Evolutionary conservation across 306 rosid species (phyloP), one percentile per base, ranked within the genome.

Genomic region (Casuarina equisetifolia): DNA sequence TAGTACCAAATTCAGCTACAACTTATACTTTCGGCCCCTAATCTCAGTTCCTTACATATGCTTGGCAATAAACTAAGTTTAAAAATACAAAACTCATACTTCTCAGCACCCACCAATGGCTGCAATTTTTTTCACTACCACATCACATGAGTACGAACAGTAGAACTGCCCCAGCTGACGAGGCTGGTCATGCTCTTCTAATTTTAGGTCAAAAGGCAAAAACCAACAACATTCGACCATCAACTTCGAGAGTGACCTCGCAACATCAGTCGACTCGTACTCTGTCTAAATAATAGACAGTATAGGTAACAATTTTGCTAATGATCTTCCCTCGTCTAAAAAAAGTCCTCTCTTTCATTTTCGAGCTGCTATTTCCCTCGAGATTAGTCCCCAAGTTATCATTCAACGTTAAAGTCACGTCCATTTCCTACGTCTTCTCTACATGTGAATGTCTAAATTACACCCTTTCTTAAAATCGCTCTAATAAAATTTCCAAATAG

Each of bases 311-410:
- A 69, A 46, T 50, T 15, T 20, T 55, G 20, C 50, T 76, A 19
- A 66, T 68, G 3, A 10, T 58, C 45, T 43, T 57, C 64, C 50
- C 52, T 62, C 57, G 45, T 84, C 11, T 62, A 15, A 62, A 62
- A 36, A 36, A 32, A 20, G 9, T 75, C 70, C 38, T 54, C 66
- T 53, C 66, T 49, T 52, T 42, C 38, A 51, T 69, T 42, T 67
- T 40, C 64, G 61, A 12, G 42, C 19, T 68, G 79, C 53, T 70
- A 55, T 51, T 36, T 70, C 74, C 70, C 84, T 81, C 44, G 72
- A 74, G 73, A 59, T 80, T 20, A 80, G 83, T 79, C 58, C 77
- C 75, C 48, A 35, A 61, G 81, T 74, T 82, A 84, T 68, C 76
- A 79, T 70, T 54, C 62, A 42, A 57, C 32, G 72, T 67, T 72